phyloP scores from a whole-genome alignment of 1,139 yeast species.

The Hyphopichia khmerensis region DNA sequence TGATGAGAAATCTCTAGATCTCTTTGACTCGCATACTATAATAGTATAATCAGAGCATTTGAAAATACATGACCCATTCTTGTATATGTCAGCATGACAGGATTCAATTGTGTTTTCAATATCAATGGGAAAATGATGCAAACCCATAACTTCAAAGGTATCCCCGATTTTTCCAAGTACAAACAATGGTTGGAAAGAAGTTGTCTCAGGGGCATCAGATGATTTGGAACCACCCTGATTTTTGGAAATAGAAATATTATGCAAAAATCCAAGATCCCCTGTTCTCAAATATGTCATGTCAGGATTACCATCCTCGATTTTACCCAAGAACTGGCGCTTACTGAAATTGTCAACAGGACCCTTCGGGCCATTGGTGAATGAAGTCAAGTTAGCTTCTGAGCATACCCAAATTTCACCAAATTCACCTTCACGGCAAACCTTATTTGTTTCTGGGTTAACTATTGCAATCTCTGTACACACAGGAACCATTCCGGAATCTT shows the following conservation, averaged over 20 bases:
- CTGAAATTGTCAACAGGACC: constrained; percentile 44
- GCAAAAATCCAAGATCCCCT: constrained; percentile 92
- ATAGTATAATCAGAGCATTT: constrained; percentile 82
- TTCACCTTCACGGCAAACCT: constrained; percentile 86
- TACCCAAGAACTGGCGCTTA: constrained; percentile 51
- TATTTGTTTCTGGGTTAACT: constrained; percentile 88
- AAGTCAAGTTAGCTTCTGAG: constrained; percentile 75
- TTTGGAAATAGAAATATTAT: constrained; percentile 57
- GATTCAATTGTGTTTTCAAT: constrained; percentile 74
- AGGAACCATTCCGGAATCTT: constrained; percentile 96
- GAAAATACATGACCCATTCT: constrained; percentile 68
- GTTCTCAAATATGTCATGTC: constrained; percentile 74
- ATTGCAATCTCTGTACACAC: constrained; percentile 92
- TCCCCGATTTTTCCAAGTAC: constrained; percentile 84
- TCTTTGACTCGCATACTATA: constrained; percentile 69
- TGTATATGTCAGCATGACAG: constrained; percentile 57
- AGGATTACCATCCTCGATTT: constrained; percentile 60
- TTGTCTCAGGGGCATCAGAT: constrained; percentile 18
- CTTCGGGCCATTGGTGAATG: constrained; percentile 58
- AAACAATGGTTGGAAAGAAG: constrained; percentile 72
- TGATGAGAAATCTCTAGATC: constrained; percentile 58
- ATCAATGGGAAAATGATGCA: constrained; percentile 87
- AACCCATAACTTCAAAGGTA: constrained; percentile 87
- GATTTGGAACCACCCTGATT: constrained; percentile 15
- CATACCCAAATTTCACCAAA: constrained; percentile 97